These are phyloP conservation scores for Physcomitrium patens DNA, from an alignment of 225 moss, liverwort and hornwort species.

Conservation along the genomic window DNA sequence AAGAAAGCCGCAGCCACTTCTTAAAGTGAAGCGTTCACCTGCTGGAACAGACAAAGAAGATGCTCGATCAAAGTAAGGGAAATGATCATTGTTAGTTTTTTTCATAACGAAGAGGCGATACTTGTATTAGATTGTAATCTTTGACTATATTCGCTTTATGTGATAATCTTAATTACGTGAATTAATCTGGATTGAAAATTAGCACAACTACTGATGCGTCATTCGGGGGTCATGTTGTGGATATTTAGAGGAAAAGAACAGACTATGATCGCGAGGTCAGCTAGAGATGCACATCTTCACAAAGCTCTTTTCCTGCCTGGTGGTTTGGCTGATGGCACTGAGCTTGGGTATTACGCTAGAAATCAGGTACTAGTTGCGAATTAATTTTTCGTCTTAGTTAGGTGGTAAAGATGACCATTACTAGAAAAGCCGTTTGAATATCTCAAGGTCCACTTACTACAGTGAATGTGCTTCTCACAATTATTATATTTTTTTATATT, in stretches of 20 bases:
- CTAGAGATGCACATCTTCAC: conserved; percentile 56
- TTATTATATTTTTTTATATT: not conserved
- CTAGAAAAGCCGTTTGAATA: not conserved
- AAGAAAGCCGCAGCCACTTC: conserved; percentile 39
- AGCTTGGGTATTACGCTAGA: conserved; percentile 57
- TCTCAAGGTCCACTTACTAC: conserved; percentile 20
- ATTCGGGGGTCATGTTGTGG: conserved; percentile 18
- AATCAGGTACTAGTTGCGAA: conserved; percentile 42
- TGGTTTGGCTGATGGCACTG: conserved; percentile 59
- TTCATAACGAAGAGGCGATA: conserved; percentile 1
- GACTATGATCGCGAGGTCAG: conserved; percentile 40
- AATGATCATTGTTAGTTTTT: not conserved
- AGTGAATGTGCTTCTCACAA: not conserved
- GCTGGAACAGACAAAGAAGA: conserved; percentile 48
- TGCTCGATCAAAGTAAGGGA: conserved; percentile 42
- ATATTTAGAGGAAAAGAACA: conserved; percentile 46
- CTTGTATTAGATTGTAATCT: conserved; percentile 2
- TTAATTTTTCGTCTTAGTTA: conserved; percentile 5
- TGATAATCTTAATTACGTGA: not conserved
- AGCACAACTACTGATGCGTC: not conserved
- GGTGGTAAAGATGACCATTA: not conserved
- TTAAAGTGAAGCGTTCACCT: conserved; percentile 40
- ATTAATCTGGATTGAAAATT: too few relatives aligned
- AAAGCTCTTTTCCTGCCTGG: conserved; percentile 57
- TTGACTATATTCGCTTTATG: not conserved